Evolutionary conservation across 441 rosid species (phyloP), one percentile per base, ranked within the genome.

Genomic region (Kokia cookei): DNA sequence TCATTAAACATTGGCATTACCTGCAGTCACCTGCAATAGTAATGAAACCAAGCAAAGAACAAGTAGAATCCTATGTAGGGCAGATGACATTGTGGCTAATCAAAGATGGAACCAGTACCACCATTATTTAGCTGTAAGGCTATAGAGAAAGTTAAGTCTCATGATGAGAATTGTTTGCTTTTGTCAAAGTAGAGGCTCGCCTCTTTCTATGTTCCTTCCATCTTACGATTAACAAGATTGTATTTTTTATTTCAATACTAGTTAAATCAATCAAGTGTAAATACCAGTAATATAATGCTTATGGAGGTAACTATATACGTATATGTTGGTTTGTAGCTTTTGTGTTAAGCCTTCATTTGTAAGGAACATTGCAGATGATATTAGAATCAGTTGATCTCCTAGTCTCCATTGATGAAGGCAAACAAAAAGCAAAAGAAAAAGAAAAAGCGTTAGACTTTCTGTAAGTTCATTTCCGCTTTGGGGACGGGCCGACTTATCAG

Each of bases 161-260:
- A 35, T 6, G 40, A 35, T 35, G 40, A 55, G 43, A 17, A 75
- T 77, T 57, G 19, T 65, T 37, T 14, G 69, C 87, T 77, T 84
- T 83, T 55, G 14, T 15, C 22, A 86, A 84, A 83, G 86, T 68
- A 51, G 12, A 64, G 83, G 76, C 77, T 71, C 63, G 15, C 53
- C 6, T 65, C 78, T 73, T 48, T 71, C 6, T 71, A 4, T 55
- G 74, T 82, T 83, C n/a, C 88, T 84, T 84, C 29, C 11, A 73
- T 70, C 73, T 71, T 15, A 86, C 61, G 82, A 22, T 69, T 17
- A 13, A 77, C 26, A 72, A 37, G 65, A 45, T 15, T 6, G 40
- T 35, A 35, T 35, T 35, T 35, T 35, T 5, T 35, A 35, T 35
- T 35, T 7, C 6, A 6, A 35, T 35, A 35, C 6, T 35, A 35